Evolutionary conservation across 73 alveolate genomes (phyloP), one percentile per base, ranked within the genome.

Genomic region (Stentor coeruleus): DNA sequence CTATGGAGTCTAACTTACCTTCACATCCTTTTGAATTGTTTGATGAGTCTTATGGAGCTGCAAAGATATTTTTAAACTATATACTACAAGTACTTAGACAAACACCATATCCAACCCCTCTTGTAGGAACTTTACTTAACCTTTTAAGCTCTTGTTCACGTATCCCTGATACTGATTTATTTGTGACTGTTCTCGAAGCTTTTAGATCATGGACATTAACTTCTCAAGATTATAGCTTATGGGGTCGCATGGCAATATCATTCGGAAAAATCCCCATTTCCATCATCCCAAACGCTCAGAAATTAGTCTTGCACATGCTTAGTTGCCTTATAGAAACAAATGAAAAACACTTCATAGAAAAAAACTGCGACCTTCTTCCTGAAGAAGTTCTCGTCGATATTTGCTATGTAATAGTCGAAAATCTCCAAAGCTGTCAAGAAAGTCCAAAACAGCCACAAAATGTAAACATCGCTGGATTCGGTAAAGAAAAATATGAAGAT

Each of bases 11-110:
- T 66, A 28, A 37, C 11, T 20, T 66, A 1, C 79, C 79, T 11
- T 15, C 20, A 26, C n/a, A 33, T 66, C 66, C 6, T 6, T 66
- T 66, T 66, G 11, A 20, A 14, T 66, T 66, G 33, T 66, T 66
- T 66, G 79, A 66, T 66, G 79, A 66, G 37, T 20, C 79, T 66
- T 66, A 26, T 66, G 79, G 40, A 66, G 79, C 79, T 20, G 40
- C 11, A 26, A 66, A 66, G 41, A 31, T 66, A 20, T 66, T 66
- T 66, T 31, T 66, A 66, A 66, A 66, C 37, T 66, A 49, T 49
- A 49, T 49, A 49, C 66, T 49, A 20, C 66, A 49, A 49, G 66
- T 49, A 49, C 66, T 49, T 49, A 20, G 66, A 49, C 66, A 49
- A 20, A 49, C 66, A 49, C 66, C 66, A 11, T 49, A 49, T 49